Conservation (phyloP, 495 filamentous ascomycete genomes). For the Alectoria sarmentosa region DNA sequence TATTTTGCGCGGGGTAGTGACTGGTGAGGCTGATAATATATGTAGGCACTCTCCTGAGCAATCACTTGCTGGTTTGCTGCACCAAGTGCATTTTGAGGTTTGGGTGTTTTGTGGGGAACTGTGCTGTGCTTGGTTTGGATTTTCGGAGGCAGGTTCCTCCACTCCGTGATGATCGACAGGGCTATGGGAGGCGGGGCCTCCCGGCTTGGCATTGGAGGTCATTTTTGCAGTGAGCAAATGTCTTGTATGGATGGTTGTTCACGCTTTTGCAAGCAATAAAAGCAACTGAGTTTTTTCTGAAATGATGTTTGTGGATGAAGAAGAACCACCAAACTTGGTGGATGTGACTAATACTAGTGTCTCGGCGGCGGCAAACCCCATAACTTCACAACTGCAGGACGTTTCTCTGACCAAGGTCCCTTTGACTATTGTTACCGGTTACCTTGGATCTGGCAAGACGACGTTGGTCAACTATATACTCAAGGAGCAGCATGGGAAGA, state of each 20-base stretch:
- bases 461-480: constrained; percentile 95
- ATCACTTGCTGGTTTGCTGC: not conserved
- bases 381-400: constrained; percentile 37
- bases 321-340: constrained; percentile 67
- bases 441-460: constrained; percentile 92
- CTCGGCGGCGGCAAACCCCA: constrained; percentile 25
- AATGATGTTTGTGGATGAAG: constrained; percentile 38
- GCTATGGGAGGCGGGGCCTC: not conserved
- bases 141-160: not conserved
- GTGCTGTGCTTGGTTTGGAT: not conserved
- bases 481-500: constrained; percentile 89
- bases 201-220: not conserved
- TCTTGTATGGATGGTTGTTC: not conserved
- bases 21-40: not conserved
- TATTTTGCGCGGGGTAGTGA: not conserved
- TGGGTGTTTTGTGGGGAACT: not conserved
- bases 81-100: not conserved
- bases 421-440: constrained; percentile 93
- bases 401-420: constrained; percentile 58
- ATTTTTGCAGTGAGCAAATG: not conserved
- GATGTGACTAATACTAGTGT: constrained; percentile 28
- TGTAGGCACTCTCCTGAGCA: constrained; percentile 1
- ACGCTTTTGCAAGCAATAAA: not conserved
- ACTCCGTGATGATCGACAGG: not conserved
- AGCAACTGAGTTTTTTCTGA: constrained; percentile 2